Conservation (phyloP, 805 yeast genomes). For the Maudiozyma turicensis region DNA sequence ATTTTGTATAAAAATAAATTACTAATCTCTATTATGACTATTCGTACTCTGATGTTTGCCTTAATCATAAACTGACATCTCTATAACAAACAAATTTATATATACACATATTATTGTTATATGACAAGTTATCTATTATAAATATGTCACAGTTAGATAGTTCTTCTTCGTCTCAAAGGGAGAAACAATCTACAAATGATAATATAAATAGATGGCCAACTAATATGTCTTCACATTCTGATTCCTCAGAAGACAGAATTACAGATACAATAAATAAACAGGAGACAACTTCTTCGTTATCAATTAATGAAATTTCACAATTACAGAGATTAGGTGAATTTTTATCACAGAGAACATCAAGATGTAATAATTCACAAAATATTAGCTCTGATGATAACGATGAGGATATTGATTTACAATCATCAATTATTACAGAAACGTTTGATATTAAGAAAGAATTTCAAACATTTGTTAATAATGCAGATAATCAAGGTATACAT, state of each 20-base stretch:
- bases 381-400: not conserved
- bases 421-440: not conserved
- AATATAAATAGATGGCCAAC: too few relatives aligned
- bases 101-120: too few relatives aligned
- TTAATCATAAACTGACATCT: too few relatives aligned
- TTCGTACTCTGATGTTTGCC: too few relatives aligned
- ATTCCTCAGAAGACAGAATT: not conserved
- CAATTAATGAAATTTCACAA: not conserved
- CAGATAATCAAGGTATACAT: slow-evolving; percentile 39
- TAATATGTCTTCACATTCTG: not conserved
- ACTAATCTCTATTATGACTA: too few relatives aligned
- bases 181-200: too few relatives aligned
- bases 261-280: not conserved
- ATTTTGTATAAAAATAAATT: too few relatives aligned
- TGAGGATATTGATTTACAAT: not conserved
- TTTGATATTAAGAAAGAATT: not conserved
- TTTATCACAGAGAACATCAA: slow-evolving; percentile 15
- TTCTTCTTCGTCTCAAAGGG: too few relatives aligned
- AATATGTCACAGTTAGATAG: too few relatives aligned
- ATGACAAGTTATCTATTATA: too few relatives aligned
- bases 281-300: not conserved
- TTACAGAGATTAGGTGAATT: slow-evolving; percentile 21
- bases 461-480: slow-evolving; percentile 18
- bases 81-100: too few relatives aligned
- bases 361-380: slow-evolving; percentile 2